phyloP scores from a whole-genome alignment of 176 grass and related monocot genomes.

The Guadua angustifolia region DNA sequence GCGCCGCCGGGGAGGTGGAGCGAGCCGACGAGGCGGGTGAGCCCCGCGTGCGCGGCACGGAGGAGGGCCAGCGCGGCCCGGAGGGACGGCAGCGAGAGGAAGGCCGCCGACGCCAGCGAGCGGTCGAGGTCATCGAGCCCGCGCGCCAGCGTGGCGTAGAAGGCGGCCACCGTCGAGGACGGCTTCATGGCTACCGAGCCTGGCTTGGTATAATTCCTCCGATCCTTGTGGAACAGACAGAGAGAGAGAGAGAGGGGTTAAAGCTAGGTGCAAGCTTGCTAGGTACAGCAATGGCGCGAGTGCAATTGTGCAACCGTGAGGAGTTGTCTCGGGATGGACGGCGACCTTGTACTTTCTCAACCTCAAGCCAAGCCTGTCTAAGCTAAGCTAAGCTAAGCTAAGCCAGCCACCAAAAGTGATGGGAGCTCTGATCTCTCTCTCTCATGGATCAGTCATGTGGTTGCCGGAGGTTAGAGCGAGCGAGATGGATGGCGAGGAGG shows the following conservation, averaged over 20 bases:
- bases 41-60: slow-evolving; percentile 62
- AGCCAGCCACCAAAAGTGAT: neutral
- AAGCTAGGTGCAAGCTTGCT: neutral
- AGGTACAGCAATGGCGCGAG: slow-evolving; percentile 24
- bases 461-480: slow-evolving; percentile 22
- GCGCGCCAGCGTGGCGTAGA: slow-evolving; percentile 73
- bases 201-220: neutral
- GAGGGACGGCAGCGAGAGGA: slow-evolving; percentile 73
- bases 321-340: slow-evolving; percentile 1
- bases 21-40: slow-evolving; percentile 65
- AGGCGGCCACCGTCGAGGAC: slow-evolving; percentile 63
- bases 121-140: slow-evolving; percentile 78
- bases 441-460: neutral
- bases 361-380: neutral
- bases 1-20: slow-evolving; percentile 82
- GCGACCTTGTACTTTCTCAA: slow-evolving; percentile 41
- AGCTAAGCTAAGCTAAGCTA: neutral
- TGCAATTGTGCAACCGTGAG: slow-evolving; percentile 23
- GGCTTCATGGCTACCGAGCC: slow-evolving; percentile 58
- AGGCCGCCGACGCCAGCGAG: slow-evolving; percentile 39
- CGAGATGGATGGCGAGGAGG: neutral
- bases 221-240: neutral
- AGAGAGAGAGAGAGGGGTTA: neutral
- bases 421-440: neutral
- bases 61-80: slow-evolving; percentile 65